phyloP scores from a whole-genome alignment of 768 basidiomycete species.

The Lactarius indigo region DNA sequence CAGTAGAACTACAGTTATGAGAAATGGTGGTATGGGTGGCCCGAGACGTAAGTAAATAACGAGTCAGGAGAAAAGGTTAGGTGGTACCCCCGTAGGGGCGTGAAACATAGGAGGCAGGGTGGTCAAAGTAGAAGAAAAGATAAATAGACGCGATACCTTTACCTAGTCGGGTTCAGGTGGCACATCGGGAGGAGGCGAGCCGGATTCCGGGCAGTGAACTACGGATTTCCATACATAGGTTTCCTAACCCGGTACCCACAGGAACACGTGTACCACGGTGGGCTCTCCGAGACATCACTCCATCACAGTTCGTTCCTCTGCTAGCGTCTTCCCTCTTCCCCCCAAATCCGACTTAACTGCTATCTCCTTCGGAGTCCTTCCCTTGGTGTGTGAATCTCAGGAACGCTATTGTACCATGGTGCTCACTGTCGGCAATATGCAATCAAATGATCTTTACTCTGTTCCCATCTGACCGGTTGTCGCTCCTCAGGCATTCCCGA shows the following conservation, averaged over 20 bases:
- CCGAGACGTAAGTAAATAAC: too few species aligned
- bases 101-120: too few species aligned
- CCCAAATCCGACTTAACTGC: background rate
- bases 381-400: background rate
- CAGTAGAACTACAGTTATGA: too few species aligned
- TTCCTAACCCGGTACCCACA: slow-evolving; percentile 8
- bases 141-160: too few species aligned
- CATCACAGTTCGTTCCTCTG: background rate
- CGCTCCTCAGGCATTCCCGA: background rate
- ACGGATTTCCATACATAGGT: background rate
- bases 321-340: background rate
- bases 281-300: slow-evolving; percentile 7
- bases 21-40: too few species aligned
- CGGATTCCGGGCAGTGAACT: too few species aligned
- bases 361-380: background rate
- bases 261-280: slow-evolving; percentile 16
- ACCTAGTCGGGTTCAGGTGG: too few species aligned
- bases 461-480: background rate
- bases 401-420: background rate
- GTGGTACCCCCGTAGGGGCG: too few species aligned
- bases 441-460: background rate
- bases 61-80: too few species aligned
- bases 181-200: too few species aligned
- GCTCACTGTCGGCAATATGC: background rate
- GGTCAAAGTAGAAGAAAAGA: too few species aligned